Evolutionary conservation across 345 rosid genomes (phyloP).

Genomic region (Excoecaria agallocha): DNA sequence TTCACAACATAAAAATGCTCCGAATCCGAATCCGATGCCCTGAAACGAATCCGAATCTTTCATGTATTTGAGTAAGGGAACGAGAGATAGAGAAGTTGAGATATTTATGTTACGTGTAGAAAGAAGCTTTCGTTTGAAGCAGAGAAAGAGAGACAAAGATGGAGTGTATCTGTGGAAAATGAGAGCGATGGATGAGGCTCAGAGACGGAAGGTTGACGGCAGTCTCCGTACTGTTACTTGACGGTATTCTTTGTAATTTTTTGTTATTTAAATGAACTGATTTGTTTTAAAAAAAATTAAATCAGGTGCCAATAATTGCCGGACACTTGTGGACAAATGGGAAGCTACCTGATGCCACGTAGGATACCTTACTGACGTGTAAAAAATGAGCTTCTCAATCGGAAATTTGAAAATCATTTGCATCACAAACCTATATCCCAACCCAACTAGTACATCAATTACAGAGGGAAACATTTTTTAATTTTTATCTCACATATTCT

Average conservation of each 20-base stretch:
- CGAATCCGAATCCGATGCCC: conserved; percentile 14
- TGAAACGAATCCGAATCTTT: conserved; percentile 9
- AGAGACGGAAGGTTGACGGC: not conserved
- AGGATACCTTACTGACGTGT: too few species aligned
- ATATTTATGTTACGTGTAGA: not conserved
- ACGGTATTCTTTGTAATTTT: not conserved
- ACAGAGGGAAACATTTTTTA: too few species aligned
- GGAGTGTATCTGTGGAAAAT: not conserved
- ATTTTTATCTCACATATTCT: too few species aligned
- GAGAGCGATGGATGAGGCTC: not conserved
- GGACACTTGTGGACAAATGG: too few species aligned
- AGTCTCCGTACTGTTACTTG: not conserved
- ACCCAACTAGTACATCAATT: too few species aligned
- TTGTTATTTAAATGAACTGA: too few species aligned
- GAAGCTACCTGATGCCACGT: too few species aligned
- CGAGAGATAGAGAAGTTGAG: not conserved
- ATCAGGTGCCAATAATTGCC: too few species aligned
- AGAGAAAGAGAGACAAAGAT: not conserved
- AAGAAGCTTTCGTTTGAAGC: not conserved
- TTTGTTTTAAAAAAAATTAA: too few species aligned
- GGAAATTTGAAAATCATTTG: too few species aligned
- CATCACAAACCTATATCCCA: too few species aligned
- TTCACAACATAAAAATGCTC: not conserved
- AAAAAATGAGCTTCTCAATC: too few species aligned
- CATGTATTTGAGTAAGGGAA: not conserved